phyloP scores from a whole-genome alignment of 768 basidiomycete species.

The Serendipita sp. region DNA sequence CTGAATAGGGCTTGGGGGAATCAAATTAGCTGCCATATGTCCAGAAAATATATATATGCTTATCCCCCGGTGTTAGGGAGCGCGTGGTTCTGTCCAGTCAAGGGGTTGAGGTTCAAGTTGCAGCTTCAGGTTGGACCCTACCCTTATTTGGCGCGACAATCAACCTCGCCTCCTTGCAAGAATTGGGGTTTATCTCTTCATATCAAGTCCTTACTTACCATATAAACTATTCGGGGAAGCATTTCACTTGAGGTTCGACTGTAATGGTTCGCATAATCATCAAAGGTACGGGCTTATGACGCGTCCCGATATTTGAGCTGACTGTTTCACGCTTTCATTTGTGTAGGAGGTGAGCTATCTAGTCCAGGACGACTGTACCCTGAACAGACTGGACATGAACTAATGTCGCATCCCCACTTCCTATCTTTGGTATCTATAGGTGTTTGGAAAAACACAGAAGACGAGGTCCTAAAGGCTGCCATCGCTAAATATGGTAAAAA shows the following conservation, averaged over 20 bases:
- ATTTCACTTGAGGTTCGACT: not conserved
- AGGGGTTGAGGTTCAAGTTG: not conserved
- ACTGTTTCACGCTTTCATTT: not conserved
- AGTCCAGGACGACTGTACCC: slow-evolving; percentile 47
- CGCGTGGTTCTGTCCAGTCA: not conserved
- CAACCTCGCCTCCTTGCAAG: not conserved
- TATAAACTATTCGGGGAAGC: too few relatives aligned
- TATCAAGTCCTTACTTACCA: too few relatives aligned
- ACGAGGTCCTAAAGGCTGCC: slow-evolving; percentile 97
- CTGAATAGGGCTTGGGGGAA: not conserved
- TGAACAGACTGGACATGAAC: slow-evolving; percentile 7
- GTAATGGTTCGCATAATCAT: slow-evolving; percentile 83
- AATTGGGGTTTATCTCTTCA: too few relatives aligned
- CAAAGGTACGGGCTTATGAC: slow-evolving; percentile 39
- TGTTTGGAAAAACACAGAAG: slow-evolving; percentile 69
- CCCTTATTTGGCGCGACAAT: not conserved
- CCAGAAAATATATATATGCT: not conserved
- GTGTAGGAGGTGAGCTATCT: not conserved
- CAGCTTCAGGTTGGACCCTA: not conserved
- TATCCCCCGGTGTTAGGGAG: too few relatives aligned
- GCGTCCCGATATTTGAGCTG: too few relatives aligned
- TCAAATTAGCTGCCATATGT: not conserved
- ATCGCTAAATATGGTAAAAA: slow-evolving; percentile 96
- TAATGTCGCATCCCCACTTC: slow-evolving; percentile 4
- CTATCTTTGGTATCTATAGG: not conserved